A percentile compares a stretch with the other conserved stretches of the same genome.
Evolutionary conservation across 1,284 basidiomycete genomes (phyloP).

Genomic region (Trametes hirsuta): DNA sequence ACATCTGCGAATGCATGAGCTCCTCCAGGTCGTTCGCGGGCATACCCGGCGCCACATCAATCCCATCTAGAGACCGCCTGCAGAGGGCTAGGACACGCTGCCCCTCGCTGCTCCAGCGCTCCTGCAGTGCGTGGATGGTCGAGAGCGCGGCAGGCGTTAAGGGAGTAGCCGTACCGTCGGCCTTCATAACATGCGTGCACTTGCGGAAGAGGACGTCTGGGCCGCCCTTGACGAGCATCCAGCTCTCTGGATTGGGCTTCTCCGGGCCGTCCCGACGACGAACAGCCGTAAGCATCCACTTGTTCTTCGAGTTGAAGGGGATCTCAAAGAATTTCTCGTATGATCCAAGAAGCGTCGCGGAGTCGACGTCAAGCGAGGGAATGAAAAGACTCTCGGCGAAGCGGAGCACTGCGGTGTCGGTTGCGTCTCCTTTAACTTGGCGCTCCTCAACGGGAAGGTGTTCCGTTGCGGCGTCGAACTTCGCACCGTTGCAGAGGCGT

Average conservation of each 20-base stretch:
- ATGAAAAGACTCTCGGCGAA: constrained; percentile 53
- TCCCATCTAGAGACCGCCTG: constrained; percentile 36
- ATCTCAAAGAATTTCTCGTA: constrained; percentile 45
- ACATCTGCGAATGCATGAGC: constrained; percentile 40
- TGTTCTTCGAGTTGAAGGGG: constrained; percentile 69
- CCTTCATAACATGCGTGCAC: constrained; percentile 44
- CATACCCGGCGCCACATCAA: constrained; percentile 30
- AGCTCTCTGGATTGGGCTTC: constrained; percentile 20
- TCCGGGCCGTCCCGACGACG: constrained; percentile 16
- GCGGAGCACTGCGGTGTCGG: constrained; percentile 64
- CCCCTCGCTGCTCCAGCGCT: constrained; percentile 56
- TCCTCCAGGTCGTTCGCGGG: constrained; percentile 43
- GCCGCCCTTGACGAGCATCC: constrained; percentile 59
- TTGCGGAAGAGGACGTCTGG: constrained; percentile 60
- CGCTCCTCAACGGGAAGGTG: constrained; percentile 46
- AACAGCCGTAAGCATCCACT: constrained; percentile 61
- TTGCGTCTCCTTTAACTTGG: constrained; percentile 63
- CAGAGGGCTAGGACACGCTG: constrained; percentile 63
- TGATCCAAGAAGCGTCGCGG: constrained; percentile 28
- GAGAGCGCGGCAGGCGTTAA: constrained; percentile 36
- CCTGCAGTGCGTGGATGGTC: constrained; percentile 45
- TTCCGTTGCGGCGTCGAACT: constrained; percentile 47
- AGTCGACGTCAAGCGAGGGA: constrained; percentile 26
- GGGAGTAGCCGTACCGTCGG: constrained; percentile 40
- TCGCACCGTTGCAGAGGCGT: constrained; percentile 65